Percentiles rank a stretch among this genome's conserved stretches.
These are phyloP conservation scores for Gaertneriomyces semiglobifer DNA, from an alignment of 192 early-diverging fungal genomes.

Conservation along the genomic window DNA sequence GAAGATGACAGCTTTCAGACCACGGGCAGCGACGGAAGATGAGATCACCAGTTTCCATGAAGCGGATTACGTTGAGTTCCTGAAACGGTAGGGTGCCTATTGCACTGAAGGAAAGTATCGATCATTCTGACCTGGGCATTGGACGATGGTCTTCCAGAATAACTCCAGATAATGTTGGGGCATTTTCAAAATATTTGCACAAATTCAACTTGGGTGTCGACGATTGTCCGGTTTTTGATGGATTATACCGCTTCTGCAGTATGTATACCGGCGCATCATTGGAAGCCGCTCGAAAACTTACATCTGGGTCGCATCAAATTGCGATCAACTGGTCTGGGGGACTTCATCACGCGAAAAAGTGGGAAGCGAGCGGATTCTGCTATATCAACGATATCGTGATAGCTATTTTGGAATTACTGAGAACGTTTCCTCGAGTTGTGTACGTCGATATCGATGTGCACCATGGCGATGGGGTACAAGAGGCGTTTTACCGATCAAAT, in stretches of 20 bases:
- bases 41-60: conserved; percentile 93
- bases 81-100: conserved; percentile 46
- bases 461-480: conserved; percentile 97
- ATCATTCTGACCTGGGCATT: neutral
- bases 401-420: conserved; percentile 83
- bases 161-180: conserved; percentile 48
- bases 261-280: conserved; percentile 91
- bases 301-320: conserved; percentile 77
- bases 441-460: conserved; percentile 99
- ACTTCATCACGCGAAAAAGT: conserved; percentile 96
- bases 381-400: conserved; percentile 98
- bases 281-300: conserved; percentile 83
- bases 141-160: conserved; percentile 26
- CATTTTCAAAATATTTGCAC: conserved; percentile 38
- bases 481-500: conserved; percentile 89
- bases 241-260: conserved; percentile 89
- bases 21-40: conserved; percentile 76
- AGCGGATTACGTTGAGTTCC: conserved; percentile 88
- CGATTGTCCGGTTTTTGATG: conserved; percentile 97
- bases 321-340: conserved; percentile 96
- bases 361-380: conserved; percentile 94
- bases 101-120: neutral
- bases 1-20: conserved; percentile 80
- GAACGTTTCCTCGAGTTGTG: conserved; percentile 69
- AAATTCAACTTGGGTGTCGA: conserved; percentile 77